These are phyloP conservation scores for Rhododendron kiyosumense DNA, from an alignment of 148 eudicot genomes.

Conservation along the genomic window DNA sequence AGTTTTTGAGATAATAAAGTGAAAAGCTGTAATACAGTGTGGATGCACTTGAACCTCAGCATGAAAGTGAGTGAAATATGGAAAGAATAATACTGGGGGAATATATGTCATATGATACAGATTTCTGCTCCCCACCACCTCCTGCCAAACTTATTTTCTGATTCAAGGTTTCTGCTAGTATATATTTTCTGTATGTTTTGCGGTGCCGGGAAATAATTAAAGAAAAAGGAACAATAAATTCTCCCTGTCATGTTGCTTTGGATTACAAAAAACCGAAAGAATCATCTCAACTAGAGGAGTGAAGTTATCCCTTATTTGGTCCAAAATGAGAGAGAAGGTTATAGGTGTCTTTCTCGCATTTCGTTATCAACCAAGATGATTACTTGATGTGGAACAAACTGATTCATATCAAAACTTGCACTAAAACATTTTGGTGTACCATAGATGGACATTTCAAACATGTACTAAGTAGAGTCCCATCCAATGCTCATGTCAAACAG, in stretches of 20 bases:
- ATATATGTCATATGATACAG: not conserved
- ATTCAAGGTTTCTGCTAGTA: not conserved
- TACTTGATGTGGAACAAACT: not conserved
- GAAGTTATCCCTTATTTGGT: not conserved
- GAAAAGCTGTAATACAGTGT: not conserved
- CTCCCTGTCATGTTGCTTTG: not conserved
- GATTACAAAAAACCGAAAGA: not conserved
- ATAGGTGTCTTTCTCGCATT: not conserved
- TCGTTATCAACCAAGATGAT: not conserved
- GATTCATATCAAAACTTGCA: not conserved
- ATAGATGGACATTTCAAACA: not conserved
- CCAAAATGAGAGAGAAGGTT: not conserved
- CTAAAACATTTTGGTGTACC: not conserved
- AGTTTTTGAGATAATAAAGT: constrained; percentile 1
- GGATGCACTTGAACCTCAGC: not conserved
- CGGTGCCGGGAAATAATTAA: not conserved
- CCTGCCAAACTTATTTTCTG: not conserved
- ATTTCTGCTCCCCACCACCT: not conserved
- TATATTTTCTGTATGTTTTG: not conserved
- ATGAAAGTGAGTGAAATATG: not conserved
- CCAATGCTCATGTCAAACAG: not conserved
- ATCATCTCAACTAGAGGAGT: not conserved
- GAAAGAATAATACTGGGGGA: not conserved
- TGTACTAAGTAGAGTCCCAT: not conserved
- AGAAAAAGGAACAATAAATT: not conserved